Conservation (phyloP, 345 rosid species). For the Rhodomyrtus tomentosa region DNA sequence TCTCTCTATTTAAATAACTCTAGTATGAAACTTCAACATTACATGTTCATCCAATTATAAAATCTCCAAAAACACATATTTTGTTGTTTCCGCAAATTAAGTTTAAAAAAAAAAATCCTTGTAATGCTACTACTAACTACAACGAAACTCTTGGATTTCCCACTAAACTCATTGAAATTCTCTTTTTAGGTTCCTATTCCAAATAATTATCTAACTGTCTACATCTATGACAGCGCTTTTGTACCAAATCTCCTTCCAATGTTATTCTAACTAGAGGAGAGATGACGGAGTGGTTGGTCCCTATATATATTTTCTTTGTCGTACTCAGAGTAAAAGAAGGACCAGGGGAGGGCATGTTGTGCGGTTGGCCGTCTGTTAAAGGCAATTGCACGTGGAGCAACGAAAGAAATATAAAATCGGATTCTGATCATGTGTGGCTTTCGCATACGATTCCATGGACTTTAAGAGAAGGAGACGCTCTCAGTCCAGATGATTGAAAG, state of each 20-base stretch:
- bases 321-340: too few relatives aligned
- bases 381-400: too few relatives aligned
- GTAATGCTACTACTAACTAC: neutral
- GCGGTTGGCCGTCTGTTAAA: too few relatives aligned
- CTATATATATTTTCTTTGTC: neutral
- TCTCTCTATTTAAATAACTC: too few relatives aligned
- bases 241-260: neutral
- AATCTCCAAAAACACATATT: neutral
- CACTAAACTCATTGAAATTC: neutral
- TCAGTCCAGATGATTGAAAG: neutral
- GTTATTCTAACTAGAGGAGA: neutral
- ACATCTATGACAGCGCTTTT: neutral
- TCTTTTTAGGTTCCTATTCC: neutral
- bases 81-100: neutral
- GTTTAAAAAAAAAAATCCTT: neutral
- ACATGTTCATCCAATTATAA: neutral
- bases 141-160: too few relatives aligned
- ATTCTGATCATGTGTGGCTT: too few relatives aligned
- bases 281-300: neutral
- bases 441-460: too few relatives aligned
- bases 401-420: too few relatives aligned
- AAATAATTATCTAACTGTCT: neutral
- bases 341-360: too few relatives aligned
- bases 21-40: too few relatives aligned
- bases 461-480: neutral